These are phyloP conservation scores for Melampsora larici-populina DNA, from an alignment of 1,284 basidiomycete species.

Conservation along the genomic window DNA sequence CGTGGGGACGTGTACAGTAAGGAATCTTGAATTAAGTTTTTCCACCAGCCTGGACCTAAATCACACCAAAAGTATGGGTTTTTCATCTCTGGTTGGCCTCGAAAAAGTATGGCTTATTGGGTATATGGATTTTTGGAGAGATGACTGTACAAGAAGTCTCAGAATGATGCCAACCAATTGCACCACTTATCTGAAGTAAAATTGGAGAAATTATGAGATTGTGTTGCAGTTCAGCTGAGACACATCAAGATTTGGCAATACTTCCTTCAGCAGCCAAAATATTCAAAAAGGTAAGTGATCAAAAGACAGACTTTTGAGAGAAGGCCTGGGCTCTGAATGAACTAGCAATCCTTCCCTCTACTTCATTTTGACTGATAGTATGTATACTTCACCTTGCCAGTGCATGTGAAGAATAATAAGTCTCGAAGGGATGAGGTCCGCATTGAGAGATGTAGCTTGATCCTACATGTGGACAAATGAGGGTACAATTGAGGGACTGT, in stretches of 20 bases:
- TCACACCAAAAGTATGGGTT: too few species aligned
- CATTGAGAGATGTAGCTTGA: constrained; percentile 48
- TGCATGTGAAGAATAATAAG: constrained; percentile 48
- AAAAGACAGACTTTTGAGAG: background rate
- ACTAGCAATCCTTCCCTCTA: constrained; percentile 34
- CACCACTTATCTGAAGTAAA: background rate
- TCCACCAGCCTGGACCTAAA: too few species aligned
- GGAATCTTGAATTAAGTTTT: too few species aligned
- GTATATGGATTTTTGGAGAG: too few species aligned
- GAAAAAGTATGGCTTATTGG: too few species aligned
- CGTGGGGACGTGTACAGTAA: too few species aligned
- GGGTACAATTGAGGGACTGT: constrained; percentile 49
- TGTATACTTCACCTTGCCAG: constrained; percentile 48
- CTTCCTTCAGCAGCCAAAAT: background rate
- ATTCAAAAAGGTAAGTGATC: background rate
- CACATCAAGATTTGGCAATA: background rate
- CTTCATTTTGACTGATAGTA: constrained; percentile 46
- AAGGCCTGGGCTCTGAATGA: background rate
- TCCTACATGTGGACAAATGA: constrained; percentile 50
- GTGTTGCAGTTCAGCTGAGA: background rate
- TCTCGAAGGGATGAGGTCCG: constrained; percentile 48
- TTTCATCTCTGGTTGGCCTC: too few species aligned
- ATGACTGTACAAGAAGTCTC: too few species aligned
- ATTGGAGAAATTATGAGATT: background rate
- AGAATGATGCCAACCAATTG: background rate